Evolutionary conservation across 2,329 filamentous ascomycete genomes (phyloP), one percentile per base, ranked within the genome.

Genomic region (Septoria petroselini): DNA sequence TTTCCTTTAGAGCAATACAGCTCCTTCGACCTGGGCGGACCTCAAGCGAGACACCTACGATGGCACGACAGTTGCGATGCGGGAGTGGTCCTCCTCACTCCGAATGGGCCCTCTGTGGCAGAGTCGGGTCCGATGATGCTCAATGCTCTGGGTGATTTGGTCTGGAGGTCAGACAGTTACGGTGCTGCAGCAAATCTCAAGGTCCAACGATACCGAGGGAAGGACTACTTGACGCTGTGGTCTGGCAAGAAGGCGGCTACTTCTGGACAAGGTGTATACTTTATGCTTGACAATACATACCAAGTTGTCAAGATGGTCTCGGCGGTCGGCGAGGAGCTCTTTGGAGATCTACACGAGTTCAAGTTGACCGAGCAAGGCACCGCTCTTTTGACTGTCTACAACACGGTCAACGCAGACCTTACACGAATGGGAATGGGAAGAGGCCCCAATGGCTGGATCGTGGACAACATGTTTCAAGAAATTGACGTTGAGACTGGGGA

Each of bases 361-460:
- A 64, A 65, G 35, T 58, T 76, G 18, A 76, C 73, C 0, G 41
- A 62, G 1, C 61, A 71, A 12, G 67, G 65, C 31, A 72, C 70
- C 1, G 71, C 70, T 18, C 64, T 77, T 30, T 63, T 76, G 53
- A 71, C 71, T 3, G 70, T 71, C 7, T 76, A 76, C 58, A 66
- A 69, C 33, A 55, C 54, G 8, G 64, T 58, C 6, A 53, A 64
- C 25, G 59, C 57, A 14, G 60, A 62, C 41, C 57, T 66, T 9
- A 54, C 55, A 15, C 44, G 50, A 17, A 62, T 64, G 56, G 57
- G 58, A 6, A 52, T 55, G 51, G 59, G 58, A 21, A 52, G 59
- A 27, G 7, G 55, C 59, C 45, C 48, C 8, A 48, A 67, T 27
- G 70, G 70, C n/a, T 74, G 68, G 61, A 62, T 76, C 7, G 68